Conservation (phyloP, 805 yeast species). For the Kodamaea laetipori region DNA sequence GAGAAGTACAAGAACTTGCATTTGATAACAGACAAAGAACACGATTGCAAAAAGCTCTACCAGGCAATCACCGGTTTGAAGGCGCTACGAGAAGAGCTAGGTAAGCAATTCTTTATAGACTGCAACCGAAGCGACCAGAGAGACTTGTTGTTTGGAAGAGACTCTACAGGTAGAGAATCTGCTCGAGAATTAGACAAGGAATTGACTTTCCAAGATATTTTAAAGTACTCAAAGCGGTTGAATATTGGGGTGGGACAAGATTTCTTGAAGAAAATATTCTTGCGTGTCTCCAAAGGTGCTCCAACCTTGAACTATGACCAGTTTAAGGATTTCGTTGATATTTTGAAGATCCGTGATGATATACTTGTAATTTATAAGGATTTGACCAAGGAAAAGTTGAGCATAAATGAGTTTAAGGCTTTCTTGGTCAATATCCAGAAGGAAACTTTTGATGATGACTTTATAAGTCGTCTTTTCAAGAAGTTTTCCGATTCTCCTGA, state of each 20-base stretch:
- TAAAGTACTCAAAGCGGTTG: conserved; percentile 62
- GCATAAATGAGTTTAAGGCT: conserved; percentile 21
- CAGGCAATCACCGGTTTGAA: conserved; percentile 61
- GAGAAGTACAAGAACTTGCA: conserved; percentile 78
- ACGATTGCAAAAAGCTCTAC: conserved; percentile 57
- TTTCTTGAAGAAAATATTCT: conserved; percentile 53
- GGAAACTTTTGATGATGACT: conserved; percentile 38
- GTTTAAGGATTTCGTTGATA: conserved; percentile 72
- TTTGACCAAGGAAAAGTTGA: conserved; percentile 22
- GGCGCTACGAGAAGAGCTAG: conserved; percentile 60
- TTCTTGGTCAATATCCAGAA: conserved; percentile 54
- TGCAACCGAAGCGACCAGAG: conserved; percentile 32
- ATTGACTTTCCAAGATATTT: conserved; percentile 66
- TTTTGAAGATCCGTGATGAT: conserved; percentile 68
- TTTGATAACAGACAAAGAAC: conserved; percentile 67
- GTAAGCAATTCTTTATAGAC: conserved; percentile 50
- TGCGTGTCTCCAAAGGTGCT: conserved; percentile 46
- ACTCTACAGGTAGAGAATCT: conserved; percentile 21
- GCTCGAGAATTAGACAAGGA: conserved; percentile 28
- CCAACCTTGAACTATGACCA: conserved; percentile 62
- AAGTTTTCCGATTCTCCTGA: conserved; percentile 25
- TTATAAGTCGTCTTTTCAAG: conserved; percentile 30
- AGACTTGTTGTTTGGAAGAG: conserved; percentile 27
- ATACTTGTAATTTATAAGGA: conserved; percentile 51
- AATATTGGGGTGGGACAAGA: conserved; percentile 70